phyloP scores from a whole-genome alignment of 169 alveolate genomes.

The Eimeria sp. region DNA sequence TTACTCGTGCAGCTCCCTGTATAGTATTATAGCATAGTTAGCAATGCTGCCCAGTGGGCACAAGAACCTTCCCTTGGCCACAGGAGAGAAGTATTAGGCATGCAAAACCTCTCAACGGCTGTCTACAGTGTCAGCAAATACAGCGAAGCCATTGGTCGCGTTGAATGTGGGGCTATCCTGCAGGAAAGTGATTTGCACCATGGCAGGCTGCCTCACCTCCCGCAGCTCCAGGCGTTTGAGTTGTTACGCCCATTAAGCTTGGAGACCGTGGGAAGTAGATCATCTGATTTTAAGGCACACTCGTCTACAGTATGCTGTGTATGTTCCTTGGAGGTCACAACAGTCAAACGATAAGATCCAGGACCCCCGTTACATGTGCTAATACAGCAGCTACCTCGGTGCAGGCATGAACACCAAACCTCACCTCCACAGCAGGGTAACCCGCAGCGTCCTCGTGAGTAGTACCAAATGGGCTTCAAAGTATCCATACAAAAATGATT shows the following conservation, averaged over 20 bases:
- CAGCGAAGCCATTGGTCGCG: no score
- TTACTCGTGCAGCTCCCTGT: constrained; percentile 2
- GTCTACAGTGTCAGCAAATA: no score
- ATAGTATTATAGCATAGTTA: neutral
- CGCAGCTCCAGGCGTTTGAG: no score
- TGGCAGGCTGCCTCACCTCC: no score
- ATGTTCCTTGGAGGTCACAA: no score
- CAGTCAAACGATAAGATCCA: neutral
- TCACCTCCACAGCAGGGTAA: neutral
- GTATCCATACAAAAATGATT: no score
- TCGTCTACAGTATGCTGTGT: no score
- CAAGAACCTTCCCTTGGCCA: neutral
- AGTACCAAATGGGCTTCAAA: neutral
- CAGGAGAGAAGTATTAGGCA: neutral
- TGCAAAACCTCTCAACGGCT: neutral
- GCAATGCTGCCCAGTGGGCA: neutral
- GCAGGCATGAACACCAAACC: neutral
- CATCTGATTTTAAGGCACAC: no score
- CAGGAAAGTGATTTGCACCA: neutral
- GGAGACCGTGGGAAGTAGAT: no score
- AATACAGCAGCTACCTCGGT: neutral
- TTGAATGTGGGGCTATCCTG: no score
- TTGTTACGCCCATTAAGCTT: no score
- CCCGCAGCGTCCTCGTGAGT: neutral
- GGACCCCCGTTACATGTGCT: neutral